These are phyloP conservation scores for Lactarius evosmus DNA, from an alignment of 768 basidiomycete species.

Conservation along the genomic window DNA sequence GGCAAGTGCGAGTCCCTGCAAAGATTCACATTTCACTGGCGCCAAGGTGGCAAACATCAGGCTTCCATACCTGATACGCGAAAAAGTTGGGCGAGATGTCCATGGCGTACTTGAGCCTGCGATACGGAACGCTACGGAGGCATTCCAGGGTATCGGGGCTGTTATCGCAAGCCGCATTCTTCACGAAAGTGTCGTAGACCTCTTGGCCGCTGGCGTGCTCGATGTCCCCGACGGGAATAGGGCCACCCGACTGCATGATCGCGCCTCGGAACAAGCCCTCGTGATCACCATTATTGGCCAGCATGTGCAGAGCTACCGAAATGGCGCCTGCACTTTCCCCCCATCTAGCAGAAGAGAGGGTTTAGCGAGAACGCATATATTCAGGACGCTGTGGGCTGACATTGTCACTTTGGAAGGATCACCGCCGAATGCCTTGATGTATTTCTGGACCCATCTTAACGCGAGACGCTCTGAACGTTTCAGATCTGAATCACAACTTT, in stretches of 20 bases:
- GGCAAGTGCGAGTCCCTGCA: constrained; percentile 18
- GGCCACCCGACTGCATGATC: constrained; percentile 33
- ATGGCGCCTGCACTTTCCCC: constrained; percentile 44
- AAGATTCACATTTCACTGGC: neutral
- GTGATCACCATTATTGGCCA: constrained; percentile 29
- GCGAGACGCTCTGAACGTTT: constrained; percentile 34
- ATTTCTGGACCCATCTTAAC: constrained; percentile 42
- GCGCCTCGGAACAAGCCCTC: constrained; percentile 31
- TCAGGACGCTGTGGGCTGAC: constrained; percentile 13
- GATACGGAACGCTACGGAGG: constrained; percentile 22
- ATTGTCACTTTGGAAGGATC: constrained; percentile 37
- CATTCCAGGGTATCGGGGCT: constrained; percentile 29
- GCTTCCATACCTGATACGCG: constrained; percentile 17
- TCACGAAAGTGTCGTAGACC: constrained; percentile 29
- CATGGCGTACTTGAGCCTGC: constrained; percentile 18
- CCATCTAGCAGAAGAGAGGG: constrained; percentile 20
- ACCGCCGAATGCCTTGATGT: constrained; percentile 43
- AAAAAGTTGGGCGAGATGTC: constrained; percentile 24
- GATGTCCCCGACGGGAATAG: constrained; percentile 27
- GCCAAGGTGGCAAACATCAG: too few relatives aligned
- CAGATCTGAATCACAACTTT: neutral
- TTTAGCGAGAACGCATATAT: too few relatives aligned
- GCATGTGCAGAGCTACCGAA: constrained; percentile 33
- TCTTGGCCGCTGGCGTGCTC: constrained; percentile 21
- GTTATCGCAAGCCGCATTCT: constrained; percentile 23